phyloP scores from a whole-genome alignment of 345 rosid species.

The Eucalyptus regnans region DNA sequence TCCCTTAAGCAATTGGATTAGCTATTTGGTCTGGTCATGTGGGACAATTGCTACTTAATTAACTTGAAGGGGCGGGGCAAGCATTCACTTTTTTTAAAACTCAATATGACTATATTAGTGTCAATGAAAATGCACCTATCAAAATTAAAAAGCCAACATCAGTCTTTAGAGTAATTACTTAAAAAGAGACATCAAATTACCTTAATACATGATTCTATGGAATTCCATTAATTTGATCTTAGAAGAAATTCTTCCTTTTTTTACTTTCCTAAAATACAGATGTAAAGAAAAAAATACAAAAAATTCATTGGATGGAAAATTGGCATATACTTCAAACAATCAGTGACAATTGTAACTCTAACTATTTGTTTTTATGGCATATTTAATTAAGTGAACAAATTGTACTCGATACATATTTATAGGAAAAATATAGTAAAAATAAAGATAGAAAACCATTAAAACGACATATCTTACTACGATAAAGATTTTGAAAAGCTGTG shows the following conservation, averaged over 20 bases:
- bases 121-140: neutral
- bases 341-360: neutral
- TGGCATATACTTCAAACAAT: neutral
- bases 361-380: neutral
- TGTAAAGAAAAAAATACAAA: neutral
- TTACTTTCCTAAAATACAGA: too few species aligned
- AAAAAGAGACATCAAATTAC: too few species aligned
- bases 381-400: neutral
- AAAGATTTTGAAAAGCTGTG: neutral
- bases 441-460: neutral
- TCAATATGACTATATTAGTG: neutral
- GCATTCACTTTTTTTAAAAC: neutral
- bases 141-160: neutral
- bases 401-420: too few species aligned
- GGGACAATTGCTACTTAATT: neutral
- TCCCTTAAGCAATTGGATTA: neutral
- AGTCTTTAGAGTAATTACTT: neutral
- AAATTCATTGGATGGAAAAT: neutral
- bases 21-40: neutral
- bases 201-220: neutral
- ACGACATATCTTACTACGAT: neutral
- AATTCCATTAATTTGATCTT: neutral
- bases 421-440: neutral
- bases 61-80: neutral
- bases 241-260: neutral